A percentile compares a stretch with the other conserved stretches of the same genome.
Conservation (phyloP, 2,329 filamentous ascomycete species). For the Microsporum audouinii region DNA sequence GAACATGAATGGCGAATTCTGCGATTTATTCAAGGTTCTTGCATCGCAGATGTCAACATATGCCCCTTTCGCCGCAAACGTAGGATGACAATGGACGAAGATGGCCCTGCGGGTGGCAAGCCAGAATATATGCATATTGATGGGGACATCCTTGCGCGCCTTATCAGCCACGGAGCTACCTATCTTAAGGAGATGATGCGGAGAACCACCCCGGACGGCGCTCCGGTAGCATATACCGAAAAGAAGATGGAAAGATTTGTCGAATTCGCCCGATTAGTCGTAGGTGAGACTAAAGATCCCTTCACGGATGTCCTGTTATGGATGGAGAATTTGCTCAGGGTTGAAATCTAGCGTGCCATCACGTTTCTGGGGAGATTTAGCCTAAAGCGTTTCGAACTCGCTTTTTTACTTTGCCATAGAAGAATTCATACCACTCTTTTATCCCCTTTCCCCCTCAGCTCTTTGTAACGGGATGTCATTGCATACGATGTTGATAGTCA, state of each 20-base stretch:
- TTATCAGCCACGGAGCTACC: slow-evolving; percentile 36
- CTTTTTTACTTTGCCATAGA: neutral
- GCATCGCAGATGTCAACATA: slow-evolving; percentile 37
- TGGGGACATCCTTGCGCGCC: slow-evolving; percentile 51
- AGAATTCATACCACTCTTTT: neutral
- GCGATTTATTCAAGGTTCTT: slow-evolving; percentile 60
- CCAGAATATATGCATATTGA: slow-evolving; percentile 51
- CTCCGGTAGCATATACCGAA: slow-evolving; percentile 1
- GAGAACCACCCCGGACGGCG: neutral
- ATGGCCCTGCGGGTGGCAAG: slow-evolving; percentile 33
- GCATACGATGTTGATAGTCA: neutral
- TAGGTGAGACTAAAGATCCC: slow-evolving; percentile 25
- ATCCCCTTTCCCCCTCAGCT: neutral
- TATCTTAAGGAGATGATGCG: slow-evolving; percentile 24
- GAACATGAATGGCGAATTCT: slow-evolving; percentile 56
- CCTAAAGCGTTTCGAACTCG: neutral
- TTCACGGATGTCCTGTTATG: slow-evolving; percentile 24
- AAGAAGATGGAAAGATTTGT: slow-evolving; percentile 34
- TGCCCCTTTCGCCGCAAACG: slow-evolving; percentile 39
- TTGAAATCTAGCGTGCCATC: slow-evolving; percentile 29
- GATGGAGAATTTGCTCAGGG: slow-evolving; percentile 25
- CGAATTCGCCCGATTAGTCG: slow-evolving; percentile 41
- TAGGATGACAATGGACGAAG: slow-evolving; percentile 20
- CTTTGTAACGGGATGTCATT: neutral
- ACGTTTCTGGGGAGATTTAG: neutral